Evolutionary conservation across 768 basidiomycete genomes (phyloP).

Genomic region (Daedaleopsis nitida): DNA sequence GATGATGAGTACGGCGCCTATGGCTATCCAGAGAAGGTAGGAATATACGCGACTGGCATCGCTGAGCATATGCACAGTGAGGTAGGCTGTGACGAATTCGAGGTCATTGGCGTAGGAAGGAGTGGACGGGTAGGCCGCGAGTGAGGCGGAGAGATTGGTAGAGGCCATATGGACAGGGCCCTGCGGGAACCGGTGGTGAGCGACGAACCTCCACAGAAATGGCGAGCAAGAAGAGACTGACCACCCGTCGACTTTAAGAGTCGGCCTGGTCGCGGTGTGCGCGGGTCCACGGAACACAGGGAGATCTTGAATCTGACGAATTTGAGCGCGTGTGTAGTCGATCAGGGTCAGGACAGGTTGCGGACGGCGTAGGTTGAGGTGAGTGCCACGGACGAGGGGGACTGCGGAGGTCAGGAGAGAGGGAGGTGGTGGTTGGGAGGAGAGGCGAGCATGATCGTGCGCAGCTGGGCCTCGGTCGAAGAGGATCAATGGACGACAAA

Average conservation of each 20-base stretch:
- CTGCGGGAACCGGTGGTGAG: slow-evolving; percentile 1
- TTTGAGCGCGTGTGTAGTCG: no score
- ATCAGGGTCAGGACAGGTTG: no score
- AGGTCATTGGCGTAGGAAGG: slow-evolving; percentile 46
- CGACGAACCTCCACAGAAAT: neutral
- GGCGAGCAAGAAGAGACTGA: neutral
- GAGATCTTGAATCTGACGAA: neutral
- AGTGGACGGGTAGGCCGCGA: slow-evolving; percentile 41
- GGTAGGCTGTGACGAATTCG: slow-evolving; percentile 59
- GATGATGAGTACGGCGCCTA: slow-evolving; percentile 43
- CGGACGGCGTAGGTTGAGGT: neutral
- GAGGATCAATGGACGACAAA: neutral
- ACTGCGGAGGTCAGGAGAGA: neutral
- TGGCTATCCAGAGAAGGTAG: slow-evolving; percentile 60
- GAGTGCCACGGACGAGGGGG: neutral
- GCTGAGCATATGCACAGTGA: slow-evolving; percentile 58
- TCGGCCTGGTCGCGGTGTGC: no score
- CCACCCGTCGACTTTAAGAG: no score
- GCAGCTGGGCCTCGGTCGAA: neutral
- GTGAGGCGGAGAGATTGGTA: slow-evolving; percentile 14
- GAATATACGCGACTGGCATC: slow-evolving; percentile 54
- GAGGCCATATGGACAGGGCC: slow-evolving; percentile 11
- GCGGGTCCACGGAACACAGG: no score
- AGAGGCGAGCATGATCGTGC: neutral
- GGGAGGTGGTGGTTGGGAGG: neutral